These are phyloP conservation scores for Ceratocystis destructans DNA, from an alignment of 2,329 filamentous ascomycete species.

Conservation along the genomic window DNA sequence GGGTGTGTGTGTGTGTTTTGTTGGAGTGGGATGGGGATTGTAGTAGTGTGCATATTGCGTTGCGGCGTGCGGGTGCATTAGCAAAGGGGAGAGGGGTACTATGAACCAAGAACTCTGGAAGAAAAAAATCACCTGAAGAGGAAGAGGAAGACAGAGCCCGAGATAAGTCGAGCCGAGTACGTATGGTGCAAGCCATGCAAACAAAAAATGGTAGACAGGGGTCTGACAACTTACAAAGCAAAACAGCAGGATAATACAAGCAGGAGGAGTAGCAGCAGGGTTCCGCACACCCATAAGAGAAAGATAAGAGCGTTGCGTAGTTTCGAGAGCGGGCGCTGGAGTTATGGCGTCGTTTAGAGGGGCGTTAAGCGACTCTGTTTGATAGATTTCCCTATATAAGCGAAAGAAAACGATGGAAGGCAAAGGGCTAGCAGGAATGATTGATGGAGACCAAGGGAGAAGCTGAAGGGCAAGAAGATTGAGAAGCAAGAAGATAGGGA, in stretches of 20 bases:
- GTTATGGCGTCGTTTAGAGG: background rate
- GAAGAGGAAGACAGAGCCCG: background rate
- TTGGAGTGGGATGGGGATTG: background rate
- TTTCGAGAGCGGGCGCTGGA: background rate
- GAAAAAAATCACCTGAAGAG: background rate
- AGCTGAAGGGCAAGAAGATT: background rate
- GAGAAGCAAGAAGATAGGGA: background rate
- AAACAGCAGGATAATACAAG: background rate
- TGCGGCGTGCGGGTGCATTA: background rate
- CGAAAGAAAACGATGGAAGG: slow-evolving; percentile 13
- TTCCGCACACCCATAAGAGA: background rate
- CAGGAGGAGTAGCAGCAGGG: background rate
- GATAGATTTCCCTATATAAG: slow-evolving; percentile 5
- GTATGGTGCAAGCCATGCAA: background rate
- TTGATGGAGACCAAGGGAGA: background rate
- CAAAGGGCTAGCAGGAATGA: background rate
- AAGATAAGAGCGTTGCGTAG: slow-evolving; percentile 1
- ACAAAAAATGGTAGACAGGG: background rate
- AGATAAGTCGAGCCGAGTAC: slow-evolving; percentile 6
- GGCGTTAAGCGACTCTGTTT: slow-evolving; percentile 9
- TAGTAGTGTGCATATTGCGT: background rate
- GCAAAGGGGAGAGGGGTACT: slow-evolving; percentile 1
- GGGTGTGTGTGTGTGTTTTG: background rate
- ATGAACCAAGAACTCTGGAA: background rate
- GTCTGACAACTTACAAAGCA: background rate